phyloP scores from a whole-genome alignment of 2,329 filamentous ascomycete genomes.

The Berkeleyomyces basicola region DNA sequence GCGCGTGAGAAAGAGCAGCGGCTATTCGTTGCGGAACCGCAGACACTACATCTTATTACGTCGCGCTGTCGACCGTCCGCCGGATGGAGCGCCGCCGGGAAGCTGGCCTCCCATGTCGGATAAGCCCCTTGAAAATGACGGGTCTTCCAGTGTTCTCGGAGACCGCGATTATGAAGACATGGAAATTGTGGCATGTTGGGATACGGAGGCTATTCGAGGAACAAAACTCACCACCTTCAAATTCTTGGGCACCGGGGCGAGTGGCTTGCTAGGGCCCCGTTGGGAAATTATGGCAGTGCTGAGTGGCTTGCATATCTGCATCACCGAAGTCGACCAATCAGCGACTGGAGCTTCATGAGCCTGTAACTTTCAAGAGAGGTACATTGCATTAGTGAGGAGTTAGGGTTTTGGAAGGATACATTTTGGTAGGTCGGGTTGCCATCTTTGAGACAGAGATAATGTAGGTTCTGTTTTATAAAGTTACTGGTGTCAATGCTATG shows the following conservation, averaged over 20 bases:
- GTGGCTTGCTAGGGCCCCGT: constrained; percentile 25
- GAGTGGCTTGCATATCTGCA: constrained; percentile 3
- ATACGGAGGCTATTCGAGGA: constrained; percentile 18
- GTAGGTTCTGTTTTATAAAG: background rate
- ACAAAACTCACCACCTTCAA: constrained; percentile 24
- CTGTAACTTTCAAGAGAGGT: background rate
- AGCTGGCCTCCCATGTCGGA: background rate
- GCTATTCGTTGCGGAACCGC: constrained; percentile 19
- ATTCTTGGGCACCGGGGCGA: constrained; percentile 25
- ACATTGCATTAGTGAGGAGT: background rate
- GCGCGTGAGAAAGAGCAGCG: constrained; percentile 23
- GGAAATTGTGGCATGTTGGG: constrained; percentile 29
- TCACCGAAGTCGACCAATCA: constrained; percentile 2
- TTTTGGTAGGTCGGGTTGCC: background rate
- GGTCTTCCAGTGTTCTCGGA: constrained; percentile 12
- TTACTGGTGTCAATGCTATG: background rate
- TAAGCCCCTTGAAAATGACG: background rate
- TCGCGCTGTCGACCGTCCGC: constrained; percentile 15
- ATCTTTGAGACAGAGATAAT: background rate
- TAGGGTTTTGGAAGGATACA: background rate
- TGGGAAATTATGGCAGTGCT: constrained; percentile 28
- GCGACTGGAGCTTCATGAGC: background rate
- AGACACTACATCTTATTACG: constrained; percentile 28
- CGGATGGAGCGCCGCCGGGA: constrained; percentile 4
- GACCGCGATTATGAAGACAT: constrained; percentile 20